Percentiles rank a stretch among this genome's conserved stretches.
Conservation (phyloP, 2,329 filamentous ascomycete species). For the Dothideomycetes sp. region DNA sequence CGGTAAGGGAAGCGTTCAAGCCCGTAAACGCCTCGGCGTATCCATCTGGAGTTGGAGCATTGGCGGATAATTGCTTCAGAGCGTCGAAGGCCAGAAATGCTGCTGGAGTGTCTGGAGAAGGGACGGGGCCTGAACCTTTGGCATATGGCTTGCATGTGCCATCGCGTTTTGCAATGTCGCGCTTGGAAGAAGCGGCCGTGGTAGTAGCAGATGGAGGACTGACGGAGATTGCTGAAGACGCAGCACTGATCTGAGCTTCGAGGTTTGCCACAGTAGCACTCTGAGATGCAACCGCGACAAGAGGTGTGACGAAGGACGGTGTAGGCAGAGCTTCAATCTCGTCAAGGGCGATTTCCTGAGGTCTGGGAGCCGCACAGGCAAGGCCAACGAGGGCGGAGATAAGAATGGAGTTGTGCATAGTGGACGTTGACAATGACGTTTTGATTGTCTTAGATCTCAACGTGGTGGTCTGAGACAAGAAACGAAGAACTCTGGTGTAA, state of each 20-base stretch:
- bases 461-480: background rate
- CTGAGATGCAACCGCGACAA: conserved; percentile 1
- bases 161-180: conserved; percentile 13
- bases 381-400: conserved; percentile 6
- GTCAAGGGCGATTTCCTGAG: conserved; percentile 14
- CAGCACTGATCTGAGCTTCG: conserved; percentile 1
- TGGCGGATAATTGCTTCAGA: conserved; percentile 14
- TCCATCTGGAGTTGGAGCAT: conserved; percentile 15
- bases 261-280: conserved; percentile 1
- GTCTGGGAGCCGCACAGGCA: conserved; percentile 5
- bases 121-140: conserved; percentile 12
- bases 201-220: conserved; percentile 2
- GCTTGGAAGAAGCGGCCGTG: background rate
- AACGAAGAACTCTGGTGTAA: background rate
- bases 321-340: conserved; percentile 10
- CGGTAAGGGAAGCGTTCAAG: conserved; percentile 10
- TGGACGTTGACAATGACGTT: background rate
- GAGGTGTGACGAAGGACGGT: conserved; percentile 1
- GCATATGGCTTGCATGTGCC: conserved; percentile 12
- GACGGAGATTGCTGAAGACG: conserved; percentile 2
- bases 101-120: conserved; percentile 21
- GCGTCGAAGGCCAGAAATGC: conserved; percentile 17
- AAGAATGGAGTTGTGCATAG: conserved; percentile 3
- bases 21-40: conserved; percentile 18
- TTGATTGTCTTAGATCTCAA: background rate